Evolutionary conservation across 306 rosid genomes (phyloP).

Genomic region (Mimosa bimucronata): DNA sequence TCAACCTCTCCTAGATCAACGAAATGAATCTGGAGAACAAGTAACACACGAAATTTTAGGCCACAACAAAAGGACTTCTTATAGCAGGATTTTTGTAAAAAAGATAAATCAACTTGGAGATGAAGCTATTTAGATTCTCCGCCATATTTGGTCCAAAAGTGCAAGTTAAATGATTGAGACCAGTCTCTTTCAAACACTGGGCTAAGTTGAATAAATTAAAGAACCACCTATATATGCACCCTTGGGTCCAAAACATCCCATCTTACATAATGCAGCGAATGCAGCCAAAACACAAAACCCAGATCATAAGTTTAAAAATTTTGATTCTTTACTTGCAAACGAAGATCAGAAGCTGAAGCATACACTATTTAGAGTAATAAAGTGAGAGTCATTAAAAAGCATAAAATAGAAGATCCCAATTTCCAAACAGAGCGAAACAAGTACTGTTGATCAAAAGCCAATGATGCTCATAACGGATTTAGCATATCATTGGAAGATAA

Average conservation of each 20-base stretch:
- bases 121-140: conserved; percentile 48
- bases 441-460: conserved; percentile 30
- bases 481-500: not conserved
- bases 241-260: not conserved
- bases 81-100: conserved; percentile 46
- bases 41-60: conserved; percentile 28
- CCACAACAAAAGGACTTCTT: conserved; percentile 40
- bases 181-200: conserved; percentile 11
- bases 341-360: conserved; percentile 22
- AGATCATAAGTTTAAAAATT: conserved; percentile 28
- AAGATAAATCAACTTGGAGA: conserved; percentile 34
- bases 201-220: conserved; percentile 13
- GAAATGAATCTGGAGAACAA: conserved; percentile 37
- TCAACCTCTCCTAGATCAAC: conserved; percentile 38
- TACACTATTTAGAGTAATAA: conserved; percentile 7
- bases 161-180: conserved; percentile 43
- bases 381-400: conserved; percentile 28
- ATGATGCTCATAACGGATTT: conserved; percentile 11
- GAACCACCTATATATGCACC: not conserved
- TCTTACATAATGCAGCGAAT: conserved; percentile 14
- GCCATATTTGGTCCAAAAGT: conserved; percentile 35
- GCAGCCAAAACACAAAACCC: conserved; percentile 25
- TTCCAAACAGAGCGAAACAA: conserved; percentile 9
- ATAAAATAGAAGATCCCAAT: conserved; percentile 32
- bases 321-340: not conserved